phyloP scores from a whole-genome alignment of 140 eudicot genomes.

The Senecio squalidus region DNA sequence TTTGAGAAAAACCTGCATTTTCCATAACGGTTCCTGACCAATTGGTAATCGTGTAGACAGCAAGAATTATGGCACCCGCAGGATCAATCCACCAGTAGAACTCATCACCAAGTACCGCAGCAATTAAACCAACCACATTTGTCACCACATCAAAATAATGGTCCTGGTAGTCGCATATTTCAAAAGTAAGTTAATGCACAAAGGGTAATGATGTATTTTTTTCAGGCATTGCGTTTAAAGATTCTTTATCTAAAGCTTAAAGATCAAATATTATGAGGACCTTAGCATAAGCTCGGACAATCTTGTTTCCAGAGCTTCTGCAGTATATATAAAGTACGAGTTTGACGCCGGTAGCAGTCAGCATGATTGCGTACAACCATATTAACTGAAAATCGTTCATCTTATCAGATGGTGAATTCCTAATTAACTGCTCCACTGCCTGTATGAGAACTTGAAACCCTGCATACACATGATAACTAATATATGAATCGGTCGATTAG shows the following conservation, averaged over 20 bases:
- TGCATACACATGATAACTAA: constrained; percentile 18
- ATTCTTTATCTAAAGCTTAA: background rate
- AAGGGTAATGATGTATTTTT: background rate
- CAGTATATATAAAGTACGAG: constrained; percentile 52
- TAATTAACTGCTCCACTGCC: constrained; percentile 67
- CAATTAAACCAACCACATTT: constrained; percentile 78
- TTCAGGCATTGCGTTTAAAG: background rate
- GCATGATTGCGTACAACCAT: constrained; percentile 60
- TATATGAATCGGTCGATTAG: too few species aligned
- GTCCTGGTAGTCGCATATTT: constrained; percentile 41
- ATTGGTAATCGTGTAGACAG: constrained; percentile 73
- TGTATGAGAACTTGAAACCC: constrained; percentile 90
- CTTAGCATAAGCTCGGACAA: constrained; percentile 96
- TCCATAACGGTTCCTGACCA: constrained; percentile 93
- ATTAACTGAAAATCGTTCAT: constrained; percentile 36
- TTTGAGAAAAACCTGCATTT: constrained; percentile 69
- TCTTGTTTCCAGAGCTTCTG: constrained; percentile 59
- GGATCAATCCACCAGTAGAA: constrained; percentile 99
- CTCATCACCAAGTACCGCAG: constrained; percentile 83
- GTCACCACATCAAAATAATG: constrained; percentile 98
- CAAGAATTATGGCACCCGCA: constrained; percentile 79
- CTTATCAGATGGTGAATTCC: constrained; percentile 43
- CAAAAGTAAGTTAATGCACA: background rate
- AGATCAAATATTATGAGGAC: constrained; percentile 18
- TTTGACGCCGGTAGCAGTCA: constrained; percentile 55